A percentile compares a stretch with the other conserved stretches of the same genome.
Conservation (phyloP, 768 basidiomycete species). For the Hygrophoropsis aurantiaca region DNA sequence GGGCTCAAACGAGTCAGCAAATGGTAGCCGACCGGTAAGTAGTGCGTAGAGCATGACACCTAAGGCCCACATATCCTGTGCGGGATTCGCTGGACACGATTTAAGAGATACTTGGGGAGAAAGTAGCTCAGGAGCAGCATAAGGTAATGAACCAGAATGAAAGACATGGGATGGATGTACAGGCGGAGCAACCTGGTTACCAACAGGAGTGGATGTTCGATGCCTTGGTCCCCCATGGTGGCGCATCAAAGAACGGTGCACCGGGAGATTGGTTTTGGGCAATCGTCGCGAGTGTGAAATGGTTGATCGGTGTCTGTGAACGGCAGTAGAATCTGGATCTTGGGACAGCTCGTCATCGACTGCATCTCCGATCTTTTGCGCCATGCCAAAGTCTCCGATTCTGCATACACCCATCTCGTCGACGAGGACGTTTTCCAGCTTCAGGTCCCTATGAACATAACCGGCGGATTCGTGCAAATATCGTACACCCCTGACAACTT, state of each 20-base stretch:
- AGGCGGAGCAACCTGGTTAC: constrained; percentile 24
- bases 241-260: constrained; percentile 36
- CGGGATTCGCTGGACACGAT: constrained; percentile 44
- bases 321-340: constrained; percentile 6
- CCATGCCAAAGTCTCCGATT: constrained; percentile 84
- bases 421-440: constrained; percentile 94
- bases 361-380: constrained; percentile 58
- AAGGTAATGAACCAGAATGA: constrained; percentile 85
- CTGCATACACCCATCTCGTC: constrained; percentile 87
- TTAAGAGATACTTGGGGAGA: constrained; percentile 51
- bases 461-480: constrained; percentile 79
- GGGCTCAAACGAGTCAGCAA: constrained; percentile 87
- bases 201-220: constrained; percentile 44
- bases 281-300: constrained; percentile 21
- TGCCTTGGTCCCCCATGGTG: constrained; percentile 47
- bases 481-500: constrained; percentile 78
- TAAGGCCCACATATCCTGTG: constrained; percentile 95
- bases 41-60: constrained; percentile 88
- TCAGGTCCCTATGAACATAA: constrained; percentile 91
- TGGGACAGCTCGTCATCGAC: constrained; percentile 34
- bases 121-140: constrained; percentile 87
- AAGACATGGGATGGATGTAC: constrained; percentile 41
- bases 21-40: constrained; percentile 83
- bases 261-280: constrained; percentile 22
- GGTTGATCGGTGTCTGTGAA: constrained; percentile 27